Percentiles rank a stretch among this genome's conserved stretches.
Conservation (phyloP, 1,284 basidiomycete genomes). For the Schizopora paradoxa region DNA sequence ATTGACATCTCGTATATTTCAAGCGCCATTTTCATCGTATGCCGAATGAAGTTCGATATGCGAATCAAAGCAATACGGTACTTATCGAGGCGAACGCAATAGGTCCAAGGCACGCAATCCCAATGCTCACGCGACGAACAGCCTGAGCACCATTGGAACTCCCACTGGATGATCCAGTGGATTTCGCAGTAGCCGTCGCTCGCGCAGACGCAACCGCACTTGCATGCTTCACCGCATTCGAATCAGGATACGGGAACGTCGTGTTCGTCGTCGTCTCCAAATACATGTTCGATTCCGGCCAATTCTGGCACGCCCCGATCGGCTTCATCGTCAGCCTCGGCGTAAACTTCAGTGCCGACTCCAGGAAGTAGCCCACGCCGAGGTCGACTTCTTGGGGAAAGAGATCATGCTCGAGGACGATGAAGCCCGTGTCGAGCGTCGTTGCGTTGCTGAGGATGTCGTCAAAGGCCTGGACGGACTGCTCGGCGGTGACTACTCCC, state of each 20-base stretch:
- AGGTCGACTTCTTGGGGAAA: slow-evolving; percentile 84
- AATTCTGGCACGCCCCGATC: slow-evolving; percentile 58
- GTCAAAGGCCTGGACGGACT: slow-evolving; percentile 55
- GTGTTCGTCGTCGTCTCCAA: slow-evolving; percentile 57
- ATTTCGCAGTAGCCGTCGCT: slow-evolving; percentile 4
- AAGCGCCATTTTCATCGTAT: too few species aligned
- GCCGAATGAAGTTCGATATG: too few species aligned
- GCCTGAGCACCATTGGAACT: background rate
- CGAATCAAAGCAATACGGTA: too few species aligned
- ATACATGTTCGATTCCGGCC: slow-evolving; percentile 53
- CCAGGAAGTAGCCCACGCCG: slow-evolving; percentile 82
- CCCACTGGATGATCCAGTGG: background rate
- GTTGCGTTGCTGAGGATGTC: slow-evolving; percentile 59
- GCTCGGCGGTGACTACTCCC: slow-evolving; percentile 55
- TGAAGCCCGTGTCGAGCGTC: slow-evolving; percentile 63
- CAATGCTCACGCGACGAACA: background rate
- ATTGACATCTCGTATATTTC: too few species aligned
- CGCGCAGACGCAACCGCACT: slow-evolving; percentile 14
- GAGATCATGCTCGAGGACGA: slow-evolving; percentile 86
- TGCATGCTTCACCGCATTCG: slow-evolving; percentile 10
- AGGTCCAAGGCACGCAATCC: background rate
- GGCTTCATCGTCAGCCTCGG: slow-evolving; percentile 59
- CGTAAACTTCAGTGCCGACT: slow-evolving; percentile 54
- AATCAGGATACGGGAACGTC: slow-evolving; percentile 47
- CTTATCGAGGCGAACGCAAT: background rate